These are phyloP conservation scores for Penicillium sp. DNA, from an alignment of 2,329 filamentous ascomycete species.

Conservation along the genomic window DNA sequence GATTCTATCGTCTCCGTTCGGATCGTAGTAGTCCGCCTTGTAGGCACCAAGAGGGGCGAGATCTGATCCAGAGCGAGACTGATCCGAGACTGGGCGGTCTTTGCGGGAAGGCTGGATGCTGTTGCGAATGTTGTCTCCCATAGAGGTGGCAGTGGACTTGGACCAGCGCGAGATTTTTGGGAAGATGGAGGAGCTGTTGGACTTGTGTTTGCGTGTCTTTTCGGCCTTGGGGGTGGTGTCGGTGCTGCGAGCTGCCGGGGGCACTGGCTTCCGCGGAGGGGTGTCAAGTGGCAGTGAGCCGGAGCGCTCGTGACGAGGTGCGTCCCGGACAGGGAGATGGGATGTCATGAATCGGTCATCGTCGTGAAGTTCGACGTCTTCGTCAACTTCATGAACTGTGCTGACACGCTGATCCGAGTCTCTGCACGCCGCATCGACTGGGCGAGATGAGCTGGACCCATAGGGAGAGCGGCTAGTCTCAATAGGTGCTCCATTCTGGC, in stretches of 20 bases:
- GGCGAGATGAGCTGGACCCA: slow-evolving; percentile 56
- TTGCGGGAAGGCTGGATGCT: slow-evolving; percentile 54
- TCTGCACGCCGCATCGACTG: slow-evolving; percentile 46
- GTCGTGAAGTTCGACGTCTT: slow-evolving; percentile 56
- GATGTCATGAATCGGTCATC: slow-evolving; percentile 51
- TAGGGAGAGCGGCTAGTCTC: slow-evolving; percentile 67
- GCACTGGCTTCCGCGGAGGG: slow-evolving; percentile 43
- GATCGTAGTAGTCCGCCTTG: slow-evolving; percentile 46
- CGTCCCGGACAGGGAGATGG: slow-evolving; percentile 58
- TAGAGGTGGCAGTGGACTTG: slow-evolving; percentile 87
- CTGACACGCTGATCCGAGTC: slow-evolving; percentile 76
- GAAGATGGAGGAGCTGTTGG: slow-evolving; percentile 73
- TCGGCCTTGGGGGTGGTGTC: slow-evolving; percentile 69
- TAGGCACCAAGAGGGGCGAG: slow-evolving; percentile 60
- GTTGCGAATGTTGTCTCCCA: slow-evolving; percentile 70
- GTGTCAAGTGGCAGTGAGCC: slow-evolving; percentile 46
- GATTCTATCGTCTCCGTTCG: slow-evolving; percentile 45
- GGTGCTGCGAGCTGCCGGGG: slow-evolving; percentile 56
- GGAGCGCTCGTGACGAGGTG: slow-evolving; percentile 37
- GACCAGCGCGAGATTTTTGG: slow-evolving; percentile 97
- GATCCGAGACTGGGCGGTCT: slow-evolving; percentile 59
- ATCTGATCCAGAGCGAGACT: slow-evolving; percentile 75
- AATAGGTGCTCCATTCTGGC: slow-evolving; percentile 69
- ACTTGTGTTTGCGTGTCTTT: slow-evolving; percentile 84
- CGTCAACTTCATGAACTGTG: slow-evolving; percentile 79